These are phyloP conservation scores for Geotrichum armillariae DNA, from an alignment of 1,139 yeast genomes.

Conservation along the genomic window DNA sequence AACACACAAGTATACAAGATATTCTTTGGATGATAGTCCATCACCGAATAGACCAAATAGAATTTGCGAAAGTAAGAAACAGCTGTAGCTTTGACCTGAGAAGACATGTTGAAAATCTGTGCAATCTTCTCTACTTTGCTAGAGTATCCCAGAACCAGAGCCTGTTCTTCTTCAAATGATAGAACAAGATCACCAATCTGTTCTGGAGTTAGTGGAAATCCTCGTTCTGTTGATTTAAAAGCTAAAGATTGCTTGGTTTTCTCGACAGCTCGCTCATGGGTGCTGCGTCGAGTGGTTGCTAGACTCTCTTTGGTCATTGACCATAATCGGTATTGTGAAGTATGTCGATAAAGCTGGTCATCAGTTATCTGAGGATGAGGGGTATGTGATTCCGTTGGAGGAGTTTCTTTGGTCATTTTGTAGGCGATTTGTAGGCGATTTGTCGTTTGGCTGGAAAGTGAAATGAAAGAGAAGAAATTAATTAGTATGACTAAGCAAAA, in stretches of 20 bases:
- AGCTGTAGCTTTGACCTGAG: slow-evolving; percentile 80
- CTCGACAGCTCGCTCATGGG: slow-evolving; percentile 56
- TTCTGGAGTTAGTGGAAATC: slow-evolving; percentile 8
- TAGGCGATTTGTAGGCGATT: neutral
- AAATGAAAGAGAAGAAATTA: too few relatives aligned
- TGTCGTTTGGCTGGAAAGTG: neutral
- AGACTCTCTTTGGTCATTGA: slow-evolving; percentile 67
- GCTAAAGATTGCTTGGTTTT: slow-evolving; percentile 40
- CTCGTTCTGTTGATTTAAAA: slow-evolving; percentile 25
- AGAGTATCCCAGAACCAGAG: slow-evolving; percentile 67
- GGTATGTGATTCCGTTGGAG: slow-evolving; percentile 10
- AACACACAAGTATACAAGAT: slow-evolving; percentile 81
- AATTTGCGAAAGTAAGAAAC: slow-evolving; percentile 79
- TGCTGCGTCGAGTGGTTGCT: slow-evolving; percentile 45
- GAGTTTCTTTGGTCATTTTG: slow-evolving; percentile 21
- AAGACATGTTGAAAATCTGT: slow-evolving; percentile 56
- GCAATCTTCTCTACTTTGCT: slow-evolving; percentile 66
- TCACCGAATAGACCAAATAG: slow-evolving; percentile 72
- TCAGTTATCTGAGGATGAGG: slow-evolving; percentile 36
- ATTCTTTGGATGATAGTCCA: slow-evolving; percentile 86
- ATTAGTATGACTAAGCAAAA: too few relatives aligned
- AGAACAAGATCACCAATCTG: slow-evolving; percentile 34
- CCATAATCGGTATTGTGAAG: slow-evolving; percentile 85
- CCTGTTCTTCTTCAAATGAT: slow-evolving; percentile 65
- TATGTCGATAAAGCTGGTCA: slow-evolving; percentile 84